phyloP scores from a whole-genome alignment of 2,329 filamentous ascomycete species.

The Ilyonectria mors-panacis region DNA sequence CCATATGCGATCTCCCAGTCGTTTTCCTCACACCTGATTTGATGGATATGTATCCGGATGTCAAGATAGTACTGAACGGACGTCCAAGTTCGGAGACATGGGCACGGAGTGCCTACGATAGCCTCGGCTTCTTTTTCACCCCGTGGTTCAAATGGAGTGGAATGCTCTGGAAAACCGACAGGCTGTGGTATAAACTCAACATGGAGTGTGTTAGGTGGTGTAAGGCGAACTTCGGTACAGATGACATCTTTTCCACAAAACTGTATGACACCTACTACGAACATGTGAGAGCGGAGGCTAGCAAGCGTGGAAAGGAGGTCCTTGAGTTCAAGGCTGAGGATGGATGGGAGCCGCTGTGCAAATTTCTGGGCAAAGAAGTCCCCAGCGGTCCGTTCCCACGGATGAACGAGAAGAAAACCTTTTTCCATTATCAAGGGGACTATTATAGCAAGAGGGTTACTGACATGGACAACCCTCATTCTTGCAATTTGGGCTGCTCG shows the following conservation, averaged over 20 bases:
- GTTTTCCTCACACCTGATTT: conserved; percentile 53
- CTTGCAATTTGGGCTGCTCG: conserved; percentile 31
- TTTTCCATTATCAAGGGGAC: conserved; percentile 36
- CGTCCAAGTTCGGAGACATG: conserved; percentile 47
- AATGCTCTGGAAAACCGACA: conserved; percentile 47
- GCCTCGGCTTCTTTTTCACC: conserved; percentile 49
- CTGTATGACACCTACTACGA: conserved; percentile 38
- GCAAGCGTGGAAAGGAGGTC: conserved; percentile 47
- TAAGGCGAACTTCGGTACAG: conserved; percentile 1
- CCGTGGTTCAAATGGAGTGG: conserved; percentile 45
- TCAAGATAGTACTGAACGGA: conserved; percentile 52
- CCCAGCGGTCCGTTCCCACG: conserved; percentile 34
- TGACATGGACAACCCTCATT: conserved; percentile 35
- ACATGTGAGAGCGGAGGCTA: conserved; percentile 48
- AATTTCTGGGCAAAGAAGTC: conserved; percentile 48
- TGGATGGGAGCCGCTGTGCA: conserved; percentile 61
- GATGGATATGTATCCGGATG: conserved; percentile 57
- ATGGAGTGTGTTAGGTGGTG: conserved; percentile 9
- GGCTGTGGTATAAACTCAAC: conserved; percentile 48
- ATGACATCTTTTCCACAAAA: conserved; percentile 8
- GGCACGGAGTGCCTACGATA: conserved; percentile 45
- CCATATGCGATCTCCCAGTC: conserved; percentile 50
- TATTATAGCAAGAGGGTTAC: conserved; percentile 32
- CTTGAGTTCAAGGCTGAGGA: conserved; percentile 51
- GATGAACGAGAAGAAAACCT: conserved; percentile 40